Conservation (phyloP, 2,329 filamentous ascomycete genomes). For the Alternaria sp. region DNA sequence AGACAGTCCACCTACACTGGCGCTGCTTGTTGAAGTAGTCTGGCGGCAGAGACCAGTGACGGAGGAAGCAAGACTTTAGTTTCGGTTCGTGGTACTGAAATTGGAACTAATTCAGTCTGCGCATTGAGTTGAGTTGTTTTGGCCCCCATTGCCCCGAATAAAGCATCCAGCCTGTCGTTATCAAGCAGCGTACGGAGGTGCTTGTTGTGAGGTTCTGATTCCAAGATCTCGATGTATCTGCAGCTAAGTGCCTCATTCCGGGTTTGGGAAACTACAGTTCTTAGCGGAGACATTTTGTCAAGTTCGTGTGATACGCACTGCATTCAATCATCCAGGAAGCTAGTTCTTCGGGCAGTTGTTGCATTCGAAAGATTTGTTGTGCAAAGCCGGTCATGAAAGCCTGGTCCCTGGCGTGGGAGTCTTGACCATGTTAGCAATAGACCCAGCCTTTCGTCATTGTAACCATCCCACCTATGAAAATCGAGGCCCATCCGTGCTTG, state of each 20-base stretch:
- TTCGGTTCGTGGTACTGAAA: constrained; percentile 11
- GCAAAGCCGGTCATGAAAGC: constrained; percentile 53
- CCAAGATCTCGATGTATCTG: constrained; percentile 43
- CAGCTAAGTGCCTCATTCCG: constrained; percentile 43
- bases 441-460: not conserved
- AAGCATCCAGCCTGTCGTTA: constrained; percentile 49
- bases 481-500: constrained; percentile 39
- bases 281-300: constrained; percentile 17
- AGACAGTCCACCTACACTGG: constrained; percentile 25
- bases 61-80: constrained; percentile 21
- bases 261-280: constrained; percentile 35
- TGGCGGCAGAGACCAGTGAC: constrained; percentile 28
- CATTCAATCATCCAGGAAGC: constrained; percentile 53
- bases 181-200: constrained; percentile 49
- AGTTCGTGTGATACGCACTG: constrained; percentile 18
- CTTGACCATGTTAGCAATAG: constrained; percentile 21
- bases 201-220: constrained; percentile 18
- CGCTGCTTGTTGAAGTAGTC: constrained; percentile 33
- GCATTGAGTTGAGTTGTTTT: constrained; percentile 9
- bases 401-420: constrained; percentile 39
- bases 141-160: constrained; percentile 68
- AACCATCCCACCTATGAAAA: constrained; percentile 36
- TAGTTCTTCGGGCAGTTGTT: constrained; percentile 47
- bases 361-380: constrained; percentile 45
- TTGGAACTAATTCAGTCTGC: constrained; percentile 8